phyloP scores from a whole-genome alignment of 805 yeast species.

The Metschnikowia lochheadii region DNA sequence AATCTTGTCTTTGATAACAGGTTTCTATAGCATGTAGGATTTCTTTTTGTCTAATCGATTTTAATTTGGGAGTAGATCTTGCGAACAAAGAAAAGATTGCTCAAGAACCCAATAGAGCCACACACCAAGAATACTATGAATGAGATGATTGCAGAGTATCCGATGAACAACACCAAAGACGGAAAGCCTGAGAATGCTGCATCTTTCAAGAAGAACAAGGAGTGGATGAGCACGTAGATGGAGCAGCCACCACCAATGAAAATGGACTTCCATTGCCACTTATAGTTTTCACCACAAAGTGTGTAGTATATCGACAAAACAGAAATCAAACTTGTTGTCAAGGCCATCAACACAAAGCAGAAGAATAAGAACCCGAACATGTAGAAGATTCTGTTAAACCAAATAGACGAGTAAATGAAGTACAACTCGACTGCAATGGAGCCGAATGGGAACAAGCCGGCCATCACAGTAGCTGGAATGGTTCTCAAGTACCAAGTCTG shows the following conservation, averaged over 20 bases:
- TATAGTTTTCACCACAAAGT: constrained; percentile 85
- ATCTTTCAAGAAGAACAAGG: constrained; percentile 63
- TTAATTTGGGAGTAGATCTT: constrained; percentile 81
- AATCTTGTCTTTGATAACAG: not conserved
- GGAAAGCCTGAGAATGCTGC: constrained; percentile 63
- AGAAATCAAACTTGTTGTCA: constrained; percentile 79
- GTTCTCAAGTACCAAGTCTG: constrained; percentile 83
- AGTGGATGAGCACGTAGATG: constrained; percentile 77
- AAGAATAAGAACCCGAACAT: constrained; percentile 96
- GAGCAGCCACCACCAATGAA: constrained; percentile 88
- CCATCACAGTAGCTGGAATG: constrained; percentile 60
- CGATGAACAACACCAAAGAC: constrained; percentile 74
- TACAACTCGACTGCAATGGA: constrained; percentile 93
- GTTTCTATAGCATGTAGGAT: not conserved
- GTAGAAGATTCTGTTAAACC: constrained; percentile 92
- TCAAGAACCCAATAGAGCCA: constrained; percentile 81
- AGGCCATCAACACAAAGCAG: constrained; percentile 76
- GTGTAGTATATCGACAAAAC: constrained; percentile 77
- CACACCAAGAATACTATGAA: constrained; percentile 72
- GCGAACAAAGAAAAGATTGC: constrained; percentile 69
- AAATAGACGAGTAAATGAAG: constrained; percentile 82
- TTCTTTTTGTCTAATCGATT: constrained; percentile 48
- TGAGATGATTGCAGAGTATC: constrained; percentile 75
- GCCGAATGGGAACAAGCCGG: constrained; percentile 93
- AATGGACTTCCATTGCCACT: constrained; percentile 96